These are phyloP conservation scores for Plectosphaerella cucumerina DNA, from an alignment of 2,329 filamentous ascomycete genomes.

Conservation along the genomic window DNA sequence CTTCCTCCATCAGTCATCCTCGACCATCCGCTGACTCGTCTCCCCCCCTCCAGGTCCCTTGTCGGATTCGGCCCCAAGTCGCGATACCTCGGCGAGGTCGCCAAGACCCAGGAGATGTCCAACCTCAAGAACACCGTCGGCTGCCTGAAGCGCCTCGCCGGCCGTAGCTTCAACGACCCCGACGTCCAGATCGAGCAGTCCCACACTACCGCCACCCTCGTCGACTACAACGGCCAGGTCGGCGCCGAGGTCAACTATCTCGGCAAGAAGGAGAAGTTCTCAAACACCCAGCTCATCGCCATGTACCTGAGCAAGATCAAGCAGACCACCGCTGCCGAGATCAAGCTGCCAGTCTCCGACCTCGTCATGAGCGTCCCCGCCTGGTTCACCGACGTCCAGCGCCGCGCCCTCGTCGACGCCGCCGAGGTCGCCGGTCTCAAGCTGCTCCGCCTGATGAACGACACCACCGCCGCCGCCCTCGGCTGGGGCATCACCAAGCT, in stretches of 20 bases:
- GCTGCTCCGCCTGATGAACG: slow-evolving; percentile 91
- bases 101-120: slow-evolving; percentile 98
- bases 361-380: slow-evolving; percentile 90
- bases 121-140: slow-evolving; percentile 99
- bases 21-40: slow-evolving; percentile 8
- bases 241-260: slow-evolving; percentile 91
- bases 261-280: slow-evolving; percentile 93
- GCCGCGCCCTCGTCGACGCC: slow-evolving; percentile 83
- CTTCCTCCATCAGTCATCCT: slow-evolving; percentile 11
- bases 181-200: slow-evolving; percentile 92
- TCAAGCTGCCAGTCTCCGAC: slow-evolving; percentile 88
- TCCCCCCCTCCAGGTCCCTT: slow-evolving; percentile 62
- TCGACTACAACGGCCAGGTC: slow-evolving; percentile 90
- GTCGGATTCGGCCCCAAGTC: slow-evolving; percentile 93
- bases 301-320: slow-evolving; percentile 97
- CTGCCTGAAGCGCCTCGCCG: slow-evolving; percentile 87
- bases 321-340: slow-evolving; percentile 78
- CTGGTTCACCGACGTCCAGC: slow-evolving; percentile 96
- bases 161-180: slow-evolving; percentile 81
- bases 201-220: slow-evolving; percentile 78
- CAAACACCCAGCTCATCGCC: slow-evolving; percentile 86
- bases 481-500: slow-evolving; percentile 98
- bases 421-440: slow-evolving; percentile 92
- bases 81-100: slow-evolving; percentile 89
- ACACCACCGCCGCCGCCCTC: slow-evolving; percentile 92